Evolutionary conservation across 1,284 basidiomycete species (phyloP), one percentile per base, ranked within the genome.

Genomic region (Phaffia rhodozyma): DNA sequence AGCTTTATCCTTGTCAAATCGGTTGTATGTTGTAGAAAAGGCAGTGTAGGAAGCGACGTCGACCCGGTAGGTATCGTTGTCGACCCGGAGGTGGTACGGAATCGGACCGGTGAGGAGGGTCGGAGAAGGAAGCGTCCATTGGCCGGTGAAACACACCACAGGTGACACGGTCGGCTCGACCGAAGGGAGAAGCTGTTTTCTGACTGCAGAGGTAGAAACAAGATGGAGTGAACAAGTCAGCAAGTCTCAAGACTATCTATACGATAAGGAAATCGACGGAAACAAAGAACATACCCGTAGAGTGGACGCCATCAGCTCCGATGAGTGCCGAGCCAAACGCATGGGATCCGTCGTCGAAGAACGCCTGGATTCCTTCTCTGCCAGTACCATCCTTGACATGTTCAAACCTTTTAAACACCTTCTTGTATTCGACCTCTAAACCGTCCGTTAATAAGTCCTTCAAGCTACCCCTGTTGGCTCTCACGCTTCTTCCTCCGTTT

Each of bases 131-230:
- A 50, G 13, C 16, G 30, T 54, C 34, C 27, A 48, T 47, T 54
- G 52, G 27, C 63, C 63, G 5, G 58, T 65, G 30, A 60, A 65
- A 34, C 52, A 54, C 23, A 65, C 63, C 21, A 65, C 49, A 29
- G 63, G 63, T 7, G 58, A 55, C 27, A 61, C 55, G 9, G 29
- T 47, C 1, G 63, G 63, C 13, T 56, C 21, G 53, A 55, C 25
- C 6, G 23, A 27, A n/a, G 63, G 63, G 16, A 60, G 59, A 29
- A 65, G 58, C 32, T 52, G 59, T 16, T 49, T 18, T 11, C 63
- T 58, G 52, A 65, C 63, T 65, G 38, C 4, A 6, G 25, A 13
- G n/a, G 25, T 11, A 9, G 11, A 34, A 1, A 29, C 5, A 18
- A 18, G 13, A 25, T n/a, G 30, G 18, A 38, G 1, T 18, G 9